These are phyloP conservation scores for Raphanus sativus DNA, from an alignment of 345 rosid genomes.

Conservation along the genomic window DNA sequence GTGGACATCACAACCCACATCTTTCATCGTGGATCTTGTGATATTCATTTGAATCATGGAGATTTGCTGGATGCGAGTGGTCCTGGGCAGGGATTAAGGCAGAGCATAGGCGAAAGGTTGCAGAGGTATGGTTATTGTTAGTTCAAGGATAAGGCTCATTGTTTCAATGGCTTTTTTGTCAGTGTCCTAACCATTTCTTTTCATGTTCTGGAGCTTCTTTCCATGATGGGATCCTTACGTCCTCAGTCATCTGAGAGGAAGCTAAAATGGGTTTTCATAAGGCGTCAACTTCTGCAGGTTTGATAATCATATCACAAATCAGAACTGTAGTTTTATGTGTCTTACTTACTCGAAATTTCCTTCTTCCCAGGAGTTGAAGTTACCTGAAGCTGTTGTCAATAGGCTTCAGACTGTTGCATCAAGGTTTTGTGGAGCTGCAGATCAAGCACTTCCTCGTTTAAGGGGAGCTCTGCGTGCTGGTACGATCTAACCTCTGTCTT, in stretches of 20 bases:
- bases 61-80: slow-evolving; percentile 91
- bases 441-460: slow-evolving; percentile 90
- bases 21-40: slow-evolving; percentile 63
- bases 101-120: slow-evolving; percentile 82
- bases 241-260: slow-evolving; percentile 95
- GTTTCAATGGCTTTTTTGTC: slow-evolving; percentile 6
- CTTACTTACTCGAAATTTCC: slow-evolving; percentile 12
- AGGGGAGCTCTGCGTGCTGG: slow-evolving; percentile 94
- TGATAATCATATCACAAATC: slow-evolving; percentile 13
- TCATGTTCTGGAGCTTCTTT: slow-evolving; percentile 67
- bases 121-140: slow-evolving; percentile 61
- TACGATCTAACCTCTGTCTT: slow-evolving; percentile 30
- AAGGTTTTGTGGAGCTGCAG: slow-evolving; percentile 90
- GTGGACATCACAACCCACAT: slow-evolving; percentile 63
- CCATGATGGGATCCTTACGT: slow-evolving; percentile 78
- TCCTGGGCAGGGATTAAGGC: slow-evolving; percentile 89
- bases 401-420: slow-evolving; percentile 89
- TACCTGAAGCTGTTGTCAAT: slow-evolving; percentile 87
- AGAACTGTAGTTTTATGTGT: background rate
- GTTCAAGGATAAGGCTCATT: slow-evolving; percentile 19
- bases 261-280: slow-evolving; percentile 79
- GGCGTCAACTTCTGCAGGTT: slow-evolving; percentile 98
- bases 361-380: slow-evolving; percentile 75
- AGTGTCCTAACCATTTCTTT: slow-evolving; percentile 31
- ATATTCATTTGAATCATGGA: slow-evolving; percentile 93